A percentile compares a stretch with the other conserved stretches of the same genome.
phyloP scores from a whole-genome alignment of 768 basidiomycete species.

The Amanita phalloides region DNA sequence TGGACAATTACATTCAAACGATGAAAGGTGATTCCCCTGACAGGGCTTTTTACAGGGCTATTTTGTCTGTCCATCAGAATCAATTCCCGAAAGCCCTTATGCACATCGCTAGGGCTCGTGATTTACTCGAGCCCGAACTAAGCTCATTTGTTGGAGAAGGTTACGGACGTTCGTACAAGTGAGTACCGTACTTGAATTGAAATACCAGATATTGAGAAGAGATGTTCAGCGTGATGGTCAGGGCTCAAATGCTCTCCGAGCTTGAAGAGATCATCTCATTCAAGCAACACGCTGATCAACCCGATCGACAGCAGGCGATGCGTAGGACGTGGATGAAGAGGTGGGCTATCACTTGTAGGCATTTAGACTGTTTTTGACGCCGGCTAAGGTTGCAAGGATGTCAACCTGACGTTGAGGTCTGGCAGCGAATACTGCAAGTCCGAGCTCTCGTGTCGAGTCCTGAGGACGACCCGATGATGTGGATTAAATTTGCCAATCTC shows the following conservation, averaged over 20 bases:
- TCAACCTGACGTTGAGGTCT: conserved; percentile 97
- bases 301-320: conserved; percentile 84
- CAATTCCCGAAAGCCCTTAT: conserved; percentile 85
- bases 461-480: conserved; percentile 91
- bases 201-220: not conserved
- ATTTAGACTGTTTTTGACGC: not conserved
- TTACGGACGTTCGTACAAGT: conserved; percentile 97
- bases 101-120: conserved; percentile 89
- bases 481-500: conserved; percentile 98
- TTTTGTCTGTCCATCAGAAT: conserved; percentile 91
- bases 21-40: conserved; percentile 94
- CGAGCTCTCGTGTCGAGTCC: conserved; percentile 88
- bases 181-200: conserved; percentile 14
- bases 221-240: conserved; percentile 72
- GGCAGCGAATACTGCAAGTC: conserved; percentile 96
- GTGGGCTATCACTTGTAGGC: conserved; percentile 25
- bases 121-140: conserved; percentile 83
- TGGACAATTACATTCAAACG: conserved; percentile 93
- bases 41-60: conserved; percentile 91
- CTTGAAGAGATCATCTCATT: conserved; percentile 95
- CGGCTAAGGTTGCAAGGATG: conserved; percentile 75
- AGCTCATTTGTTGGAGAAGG: conserved; percentile 90
- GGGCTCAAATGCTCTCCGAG: conserved; percentile 97
- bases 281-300: conserved; percentile 90
- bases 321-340: conserved; percentile 97